phyloP scores from a whole-genome alignment of 2,329 filamentous ascomycete genomes.

The Pyricularia sp. region DNA sequence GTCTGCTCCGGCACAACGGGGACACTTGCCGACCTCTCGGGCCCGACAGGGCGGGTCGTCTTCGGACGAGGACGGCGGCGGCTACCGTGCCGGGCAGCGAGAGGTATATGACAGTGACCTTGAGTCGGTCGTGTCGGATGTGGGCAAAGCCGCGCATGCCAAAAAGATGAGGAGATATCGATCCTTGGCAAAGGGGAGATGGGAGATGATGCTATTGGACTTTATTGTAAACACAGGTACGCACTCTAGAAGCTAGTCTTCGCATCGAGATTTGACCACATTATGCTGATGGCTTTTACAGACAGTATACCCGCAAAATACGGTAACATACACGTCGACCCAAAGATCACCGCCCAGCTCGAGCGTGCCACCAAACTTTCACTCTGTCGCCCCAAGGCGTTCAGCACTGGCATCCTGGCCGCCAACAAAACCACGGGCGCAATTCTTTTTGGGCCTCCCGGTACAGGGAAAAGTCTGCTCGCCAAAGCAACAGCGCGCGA shows the following conservation, averaged over 20 bases:
- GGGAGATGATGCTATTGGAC: background rate
- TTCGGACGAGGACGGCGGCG: background rate
- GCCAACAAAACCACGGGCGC: constrained; percentile 12
- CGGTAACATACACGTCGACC: constrained; percentile 2
- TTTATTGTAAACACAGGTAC: background rate
- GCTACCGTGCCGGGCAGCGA: background rate
- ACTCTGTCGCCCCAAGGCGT: constrained; percentile 5
- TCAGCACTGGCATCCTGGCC: constrained; percentile 13
- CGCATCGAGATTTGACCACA: background rate
- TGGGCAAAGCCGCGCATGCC: background rate
- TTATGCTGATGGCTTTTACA: background rate
- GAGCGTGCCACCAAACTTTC: constrained; percentile 3
- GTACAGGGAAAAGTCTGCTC: constrained; percentile 19
- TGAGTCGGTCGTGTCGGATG: background rate
- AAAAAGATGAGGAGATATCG: background rate
- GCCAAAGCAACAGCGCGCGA: constrained; percentile 14
- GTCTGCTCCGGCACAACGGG: background rate
- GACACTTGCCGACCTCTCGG: background rate
- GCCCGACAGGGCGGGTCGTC: background rate
- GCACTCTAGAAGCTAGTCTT: background rate
- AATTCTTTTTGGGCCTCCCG: constrained; percentile 19
- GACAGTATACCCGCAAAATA: background rate
- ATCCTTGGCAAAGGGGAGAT: background rate
- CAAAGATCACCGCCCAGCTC: background rate
- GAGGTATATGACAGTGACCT: background rate